phyloP scores from a whole-genome alignment of 1,284 basidiomycete species.

The Naganishia cerealis region DNA sequence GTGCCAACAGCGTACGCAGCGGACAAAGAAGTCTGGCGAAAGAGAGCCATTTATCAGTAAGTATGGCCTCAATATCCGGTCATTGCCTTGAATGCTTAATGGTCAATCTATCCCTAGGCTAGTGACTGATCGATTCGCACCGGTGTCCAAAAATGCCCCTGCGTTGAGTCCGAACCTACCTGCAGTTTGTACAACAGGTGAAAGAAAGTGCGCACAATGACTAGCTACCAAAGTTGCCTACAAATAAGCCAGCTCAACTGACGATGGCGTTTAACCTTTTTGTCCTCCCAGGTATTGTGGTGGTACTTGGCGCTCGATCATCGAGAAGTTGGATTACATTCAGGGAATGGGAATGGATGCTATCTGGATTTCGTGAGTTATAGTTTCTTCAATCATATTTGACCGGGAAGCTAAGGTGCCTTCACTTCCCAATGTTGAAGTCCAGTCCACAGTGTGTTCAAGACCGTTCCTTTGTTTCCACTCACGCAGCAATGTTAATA shows the following conservation, averaged over 20 bases:
- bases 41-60: slow-evolving; percentile 48
- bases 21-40: slow-evolving; percentile 21
- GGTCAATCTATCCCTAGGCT: slow-evolving; percentile 55
- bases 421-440: background rate
- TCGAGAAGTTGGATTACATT: slow-evolving; percentile 73
- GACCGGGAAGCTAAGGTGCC: background rate
- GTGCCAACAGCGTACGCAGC: slow-evolving; percentile 34
- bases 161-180: slow-evolving; percentile 51
- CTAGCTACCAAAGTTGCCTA: slow-evolving; percentile 37
- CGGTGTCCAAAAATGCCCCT: slow-evolving; percentile 59
- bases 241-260: background rate
- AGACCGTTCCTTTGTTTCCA: background rate
- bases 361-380: slow-evolving; percentile 42
- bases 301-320: slow-evolving; percentile 73
- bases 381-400: background rate
- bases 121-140: slow-evolving; percentile 73
- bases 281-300: slow-evolving; percentile 42
- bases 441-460: slow-evolving; percentile 3
- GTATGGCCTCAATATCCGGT: background rate
- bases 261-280: background rate
- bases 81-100: background rate
- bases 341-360: slow-evolving; percentile 62
- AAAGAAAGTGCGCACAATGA: slow-evolving; percentile 28
- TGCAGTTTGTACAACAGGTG: slow-evolving; percentile 57
- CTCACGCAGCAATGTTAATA: background rate